These are phyloP conservation scores for Fragaria iinumae DNA, from an alignment of 306 rosid genomes.

Conservation along the genomic window DNA sequence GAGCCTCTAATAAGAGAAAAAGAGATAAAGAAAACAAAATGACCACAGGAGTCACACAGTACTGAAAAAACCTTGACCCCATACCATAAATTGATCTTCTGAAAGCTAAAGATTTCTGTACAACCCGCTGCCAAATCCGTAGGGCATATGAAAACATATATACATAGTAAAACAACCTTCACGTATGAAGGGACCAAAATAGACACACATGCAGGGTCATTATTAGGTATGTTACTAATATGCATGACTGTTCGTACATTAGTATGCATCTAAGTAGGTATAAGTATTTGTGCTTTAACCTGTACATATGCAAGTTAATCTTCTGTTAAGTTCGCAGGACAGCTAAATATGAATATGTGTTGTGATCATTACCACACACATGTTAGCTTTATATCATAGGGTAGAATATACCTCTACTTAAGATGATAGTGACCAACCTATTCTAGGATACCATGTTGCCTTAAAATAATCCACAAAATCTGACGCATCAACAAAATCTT, in stretches of 20 bases:
- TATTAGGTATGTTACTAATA: not conserved
- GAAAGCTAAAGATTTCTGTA: not conserved
- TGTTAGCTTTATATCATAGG: not conserved
- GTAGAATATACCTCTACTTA: conserved; percentile 19
- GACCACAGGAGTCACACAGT: conserved; percentile 6
- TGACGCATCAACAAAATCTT: conserved; percentile 66
- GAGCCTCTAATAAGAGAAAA: conserved; percentile 1
- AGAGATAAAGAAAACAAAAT: not conserved
- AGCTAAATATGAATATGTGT: not conserved
- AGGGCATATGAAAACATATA: not conserved
- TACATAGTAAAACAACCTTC: not conserved
- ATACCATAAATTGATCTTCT: conserved; percentile 1
- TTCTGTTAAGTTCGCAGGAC: not conserved
- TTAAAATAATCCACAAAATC: conserved; percentile 79
- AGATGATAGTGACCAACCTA: conserved; percentile 51
- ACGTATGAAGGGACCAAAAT: not conserved
- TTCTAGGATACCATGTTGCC: conserved; percentile 84
- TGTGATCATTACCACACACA: not conserved
- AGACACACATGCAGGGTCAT: not conserved
- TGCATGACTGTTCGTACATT: not conserved
- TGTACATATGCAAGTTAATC: not conserved
- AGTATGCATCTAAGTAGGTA: not conserved
- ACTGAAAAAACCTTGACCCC: not conserved
- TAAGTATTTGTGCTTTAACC: not conserved
- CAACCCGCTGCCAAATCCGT: not conserved